A percentile compares a stretch with the other conserved stretches of the same genome.
Evolutionary conservation across 129 eudicot genomes (phyloP).

Genomic region (Arctium lappa): DNA sequence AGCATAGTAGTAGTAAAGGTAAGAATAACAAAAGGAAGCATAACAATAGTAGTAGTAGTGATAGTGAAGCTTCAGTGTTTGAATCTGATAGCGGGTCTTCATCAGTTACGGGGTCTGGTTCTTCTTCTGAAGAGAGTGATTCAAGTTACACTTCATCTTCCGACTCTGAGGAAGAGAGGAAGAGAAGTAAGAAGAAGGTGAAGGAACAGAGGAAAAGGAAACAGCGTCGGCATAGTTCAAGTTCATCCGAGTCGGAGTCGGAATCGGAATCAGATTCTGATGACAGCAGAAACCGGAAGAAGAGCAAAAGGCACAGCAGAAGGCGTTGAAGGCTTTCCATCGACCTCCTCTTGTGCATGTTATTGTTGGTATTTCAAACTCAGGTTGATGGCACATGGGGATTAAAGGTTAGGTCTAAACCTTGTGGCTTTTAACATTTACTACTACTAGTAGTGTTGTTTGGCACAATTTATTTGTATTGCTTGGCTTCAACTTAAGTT

Average conservation of each 20-base stretch:
- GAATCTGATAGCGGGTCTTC: slow-evolving; percentile 61
- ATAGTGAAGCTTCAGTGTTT: slow-evolving; percentile 83
- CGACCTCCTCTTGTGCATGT: slow-evolving; percentile 20
- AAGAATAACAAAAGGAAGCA: slow-evolving; percentile 87
- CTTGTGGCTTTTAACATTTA: neutral
- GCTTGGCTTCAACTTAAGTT: neutral
- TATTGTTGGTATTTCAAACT: too few relatives aligned
- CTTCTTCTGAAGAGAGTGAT: slow-evolving; percentile 62
- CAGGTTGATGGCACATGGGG: neutral
- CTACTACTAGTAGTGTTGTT: neutral
- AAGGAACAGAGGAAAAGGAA: slow-evolving; percentile 66
- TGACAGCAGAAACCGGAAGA: slow-evolving; percentile 54
- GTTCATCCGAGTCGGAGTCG: slow-evolving; percentile 44
- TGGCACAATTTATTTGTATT: neutral
- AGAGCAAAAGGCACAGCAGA: slow-evolving; percentile 62
- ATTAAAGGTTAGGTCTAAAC: neutral
- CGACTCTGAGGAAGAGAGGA: slow-evolving; percentile 79
- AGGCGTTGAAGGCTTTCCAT: slow-evolving; percentile 33
- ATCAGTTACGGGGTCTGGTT: slow-evolving; percentile 65
- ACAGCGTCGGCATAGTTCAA: slow-evolving; percentile 59
- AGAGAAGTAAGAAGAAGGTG: slow-evolving; percentile 52
- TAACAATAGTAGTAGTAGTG: slow-evolving; percentile 77
- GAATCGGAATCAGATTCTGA: slow-evolving; percentile 67
- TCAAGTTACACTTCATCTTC: slow-evolving; percentile 71
- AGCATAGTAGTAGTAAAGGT: slow-evolving; percentile 44